phyloP scores from a whole-genome alignment of 2,329 filamentous ascomycete species.

The Stenocarpella maydis region DNA sequence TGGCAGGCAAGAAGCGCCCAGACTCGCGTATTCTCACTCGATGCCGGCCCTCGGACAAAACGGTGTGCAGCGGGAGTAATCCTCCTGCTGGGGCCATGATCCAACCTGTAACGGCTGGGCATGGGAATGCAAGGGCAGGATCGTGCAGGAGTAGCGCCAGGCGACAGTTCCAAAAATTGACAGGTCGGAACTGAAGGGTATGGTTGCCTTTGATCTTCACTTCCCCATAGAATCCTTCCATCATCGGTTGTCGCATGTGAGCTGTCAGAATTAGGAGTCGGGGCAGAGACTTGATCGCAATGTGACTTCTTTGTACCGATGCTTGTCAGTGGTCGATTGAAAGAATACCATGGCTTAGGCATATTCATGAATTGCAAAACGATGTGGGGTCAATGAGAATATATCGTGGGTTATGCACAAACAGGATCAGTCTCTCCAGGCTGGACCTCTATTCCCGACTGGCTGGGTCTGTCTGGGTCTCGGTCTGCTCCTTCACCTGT shows the following conservation, averaged over 20 bases:
- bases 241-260: conserved; percentile 16
- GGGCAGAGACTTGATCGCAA: neutral
- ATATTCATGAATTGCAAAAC: neutral
- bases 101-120: neutral
- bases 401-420: neutral
- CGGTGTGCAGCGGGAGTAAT: neutral
- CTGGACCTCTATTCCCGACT: neutral
- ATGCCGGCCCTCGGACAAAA: neutral
- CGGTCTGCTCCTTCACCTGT: neutral
- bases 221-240: neutral
- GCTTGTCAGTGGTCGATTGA: neutral
- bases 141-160: conserved; percentile 16
- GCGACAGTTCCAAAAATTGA: conserved; percentile 19
- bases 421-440: neutral
- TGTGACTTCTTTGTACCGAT: conserved; percentile 25
- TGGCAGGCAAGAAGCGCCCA: conserved; percentile 16
- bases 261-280: conserved; percentile 14
- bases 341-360: neutral
- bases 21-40: neutral
- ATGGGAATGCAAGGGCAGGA: conserved; percentile 16
- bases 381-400: neutral
- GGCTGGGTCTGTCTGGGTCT: neutral
- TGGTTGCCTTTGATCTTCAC: neutral
- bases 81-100: neutral
- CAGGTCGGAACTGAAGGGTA: neutral